phyloP scores from a whole-genome alignment of 2,329 filamentous ascomycete genomes.

The Venturia aucupariae region DNA sequence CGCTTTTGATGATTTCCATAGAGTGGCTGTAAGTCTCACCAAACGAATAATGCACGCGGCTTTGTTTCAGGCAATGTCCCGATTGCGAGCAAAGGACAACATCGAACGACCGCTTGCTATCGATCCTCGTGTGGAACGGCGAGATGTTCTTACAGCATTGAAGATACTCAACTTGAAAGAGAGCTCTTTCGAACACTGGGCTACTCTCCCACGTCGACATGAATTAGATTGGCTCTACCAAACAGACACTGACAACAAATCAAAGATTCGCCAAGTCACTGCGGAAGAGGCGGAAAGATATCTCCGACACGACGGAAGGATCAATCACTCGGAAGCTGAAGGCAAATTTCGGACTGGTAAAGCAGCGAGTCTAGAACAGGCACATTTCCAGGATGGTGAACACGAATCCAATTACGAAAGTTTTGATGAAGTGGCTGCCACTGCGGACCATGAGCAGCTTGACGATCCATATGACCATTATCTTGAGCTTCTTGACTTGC shows the following conservation, averaged over 20 bases:
- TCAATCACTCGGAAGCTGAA: background rate
- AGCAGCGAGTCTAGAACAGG: background rate
- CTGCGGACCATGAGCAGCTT: slow-evolving; percentile 6
- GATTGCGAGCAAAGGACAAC: slow-evolving; percentile 45
- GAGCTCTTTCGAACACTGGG: slow-evolving; percentile 43
- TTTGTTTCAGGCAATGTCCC: slow-evolving; percentile 61
- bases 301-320: slow-evolving; percentile 17
- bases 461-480: slow-evolving; percentile 31
- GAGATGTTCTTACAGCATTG: slow-evolving; percentile 47
- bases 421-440: background rate
- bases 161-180: slow-evolving; percentile 43
- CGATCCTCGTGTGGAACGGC: slow-evolving; percentile 29
- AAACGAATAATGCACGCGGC: slow-evolving; percentile 60
- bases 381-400: background rate
- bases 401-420: background rate
- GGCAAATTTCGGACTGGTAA: background rate
- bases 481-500: slow-evolving; percentile 39
- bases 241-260: slow-evolving; percentile 11
- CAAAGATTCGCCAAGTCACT: slow-evolving; percentile 11
- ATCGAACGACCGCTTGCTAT: slow-evolving; percentile 21
- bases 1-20: slow-evolving; percentile 66
- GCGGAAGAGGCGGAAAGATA: slow-evolving; percentile 17
- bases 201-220: slow-evolving; percentile 40
- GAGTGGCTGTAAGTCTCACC: slow-evolving; percentile 57
- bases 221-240: slow-evolving; percentile 15